These are phyloP conservation scores for Cladophialophora psammophila DNA, from an alignment of 2,329 filamentous ascomycete species.

Conservation along the genomic window DNA sequence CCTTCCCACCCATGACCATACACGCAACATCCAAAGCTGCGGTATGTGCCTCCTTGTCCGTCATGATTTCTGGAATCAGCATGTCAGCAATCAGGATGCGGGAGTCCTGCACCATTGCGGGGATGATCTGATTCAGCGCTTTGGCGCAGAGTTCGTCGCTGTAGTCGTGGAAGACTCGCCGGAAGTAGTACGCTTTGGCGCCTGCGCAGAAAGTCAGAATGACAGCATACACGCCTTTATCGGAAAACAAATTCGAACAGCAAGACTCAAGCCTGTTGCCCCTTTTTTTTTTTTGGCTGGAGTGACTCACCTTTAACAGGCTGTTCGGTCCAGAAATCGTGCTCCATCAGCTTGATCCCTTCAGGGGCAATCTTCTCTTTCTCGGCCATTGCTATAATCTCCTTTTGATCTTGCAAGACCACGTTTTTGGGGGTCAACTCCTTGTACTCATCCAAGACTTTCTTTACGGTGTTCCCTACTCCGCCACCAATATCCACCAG, in stretches of 20 bases:
- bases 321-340: slow-evolving; percentile 42
- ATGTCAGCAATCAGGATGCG: slow-evolving; percentile 43
- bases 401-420: slow-evolving; percentile 30
- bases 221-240: slow-evolving; percentile 11
- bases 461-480: slow-evolving; percentile 26
- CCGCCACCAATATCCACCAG: slow-evolving; percentile 38
- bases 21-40: slow-evolving; percentile 41
- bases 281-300: neutral
- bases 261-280: neutral
- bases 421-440: slow-evolving; percentile 22
- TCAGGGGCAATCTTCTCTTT: slow-evolving; percentile 30
- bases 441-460: slow-evolving; percentile 28
- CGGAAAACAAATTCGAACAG: neutral
- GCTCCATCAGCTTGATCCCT: slow-evolving; percentile 44
- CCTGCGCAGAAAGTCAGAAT: slow-evolving; percentile 21
- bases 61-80: slow-evolving; percentile 40
- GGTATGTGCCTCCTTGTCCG: slow-evolving; percentile 33
- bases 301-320: slow-evolving; percentile 40
- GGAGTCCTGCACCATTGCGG: slow-evolving; percentile 38
- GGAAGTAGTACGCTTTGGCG: slow-evolving; percentile 45
- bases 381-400: slow-evolving; percentile 18
- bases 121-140: slow-evolving; percentile 41
- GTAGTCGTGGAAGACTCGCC: slow-evolving; percentile 45
- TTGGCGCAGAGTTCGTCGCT: slow-evolving; percentile 34
- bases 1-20: slow-evolving; percentile 42